Evolutionary conservation across 306 rosid species (phyloP).

Genomic region (Medicago ruthenica): DNA sequence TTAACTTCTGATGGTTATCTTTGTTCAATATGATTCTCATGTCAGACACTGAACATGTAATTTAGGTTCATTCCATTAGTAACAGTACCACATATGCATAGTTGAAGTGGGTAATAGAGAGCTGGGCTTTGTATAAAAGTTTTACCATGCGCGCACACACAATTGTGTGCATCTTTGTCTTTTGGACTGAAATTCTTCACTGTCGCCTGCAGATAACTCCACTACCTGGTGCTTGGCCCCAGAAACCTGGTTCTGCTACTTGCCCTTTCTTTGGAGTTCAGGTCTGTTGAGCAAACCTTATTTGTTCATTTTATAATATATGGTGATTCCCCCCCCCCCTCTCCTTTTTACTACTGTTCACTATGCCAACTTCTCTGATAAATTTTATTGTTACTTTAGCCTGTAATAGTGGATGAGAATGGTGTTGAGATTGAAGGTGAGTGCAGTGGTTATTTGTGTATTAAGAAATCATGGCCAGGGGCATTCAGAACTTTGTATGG

Average conservation of each 20-base stretch:
- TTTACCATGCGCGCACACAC: not conserved
- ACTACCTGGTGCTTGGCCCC: slow-evolving; percentile 98
- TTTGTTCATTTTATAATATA: slow-evolving; percentile 30
- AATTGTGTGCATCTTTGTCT: not conserved
- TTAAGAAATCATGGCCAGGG: slow-evolving; percentile 94
- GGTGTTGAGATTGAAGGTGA: slow-evolving; percentile 93
- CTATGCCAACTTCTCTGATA: slow-evolving; percentile 37
- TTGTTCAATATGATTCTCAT: slow-evolving; percentile 36
- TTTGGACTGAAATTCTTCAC: slow-evolving; percentile 31
- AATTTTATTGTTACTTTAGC: slow-evolving; percentile 54
- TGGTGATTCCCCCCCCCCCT: slow-evolving; percentile 18
- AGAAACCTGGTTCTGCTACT: slow-evolving; percentile 98
- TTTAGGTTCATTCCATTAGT: slow-evolving; percentile 24
- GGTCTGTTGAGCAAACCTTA: slow-evolving; percentile 53
- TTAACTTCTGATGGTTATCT: slow-evolving; percentile 41
- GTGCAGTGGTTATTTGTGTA: slow-evolving; percentile 91
- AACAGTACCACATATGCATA: not conserved
- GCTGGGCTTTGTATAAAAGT: slow-evolving; percentile 14
- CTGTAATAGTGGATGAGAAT: slow-evolving; percentile 91
- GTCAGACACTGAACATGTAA: slow-evolving; percentile 15
- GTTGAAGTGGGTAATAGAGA: slow-evolving; percentile 26
- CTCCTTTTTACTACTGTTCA: slow-evolving; percentile 14
- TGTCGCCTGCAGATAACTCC: slow-evolving; percentile 84
- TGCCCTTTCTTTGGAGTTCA: slow-evolving; percentile 98
- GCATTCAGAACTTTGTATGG: slow-evolving; percentile 96